Conservation (phyloP, 345 rosid genomes). For the Psidium guajava region DNA sequence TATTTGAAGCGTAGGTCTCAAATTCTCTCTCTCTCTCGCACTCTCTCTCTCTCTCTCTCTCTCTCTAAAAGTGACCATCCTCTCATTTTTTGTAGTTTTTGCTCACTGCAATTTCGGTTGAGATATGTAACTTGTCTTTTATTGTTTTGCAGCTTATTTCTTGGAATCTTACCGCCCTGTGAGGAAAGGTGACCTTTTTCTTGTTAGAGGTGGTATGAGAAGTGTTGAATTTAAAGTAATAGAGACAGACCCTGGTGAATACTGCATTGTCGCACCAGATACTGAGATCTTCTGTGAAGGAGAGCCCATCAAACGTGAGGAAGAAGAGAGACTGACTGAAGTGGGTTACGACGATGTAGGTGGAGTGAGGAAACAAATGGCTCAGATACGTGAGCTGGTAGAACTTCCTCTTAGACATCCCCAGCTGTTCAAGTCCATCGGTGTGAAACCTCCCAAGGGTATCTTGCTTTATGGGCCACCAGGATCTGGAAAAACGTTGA, state of each 20-base stretch:
- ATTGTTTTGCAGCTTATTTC: slow-evolving; percentile 58
- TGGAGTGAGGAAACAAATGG: slow-evolving; percentile 97
- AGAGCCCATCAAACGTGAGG: slow-evolving; percentile 86
- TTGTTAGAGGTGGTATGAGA: slow-evolving; percentile 96
- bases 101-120: background rate
- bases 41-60: background rate
- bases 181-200: slow-evolving; percentile 90
- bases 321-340: slow-evolving; percentile 80
- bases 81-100: background rate
- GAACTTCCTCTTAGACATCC: slow-evolving; percentile 95
- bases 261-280: slow-evolving; percentile 93
- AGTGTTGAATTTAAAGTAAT: slow-evolving; percentile 84
- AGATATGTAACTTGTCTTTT: background rate
- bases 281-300: slow-evolving; percentile 97
- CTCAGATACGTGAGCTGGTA: slow-evolving; percentile 87
- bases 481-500: slow-evolving; percentile 76
- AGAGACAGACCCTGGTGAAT: slow-evolving; percentile 79
- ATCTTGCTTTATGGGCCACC: slow-evolving; percentile 82
- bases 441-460: slow-evolving; percentile 95
- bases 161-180: slow-evolving; percentile 87
- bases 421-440: slow-evolving; percentile 86
- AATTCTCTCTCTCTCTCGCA: background rate
- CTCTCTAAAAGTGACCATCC: background rate
- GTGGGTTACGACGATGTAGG: slow-evolving; percentile 96
- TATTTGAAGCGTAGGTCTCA: slow-evolving; percentile 65